These are phyloP conservation scores for Chlorociboria aeruginascens DNA, from an alignment of 495 filamentous ascomycete species.

Conservation along the genomic window DNA sequence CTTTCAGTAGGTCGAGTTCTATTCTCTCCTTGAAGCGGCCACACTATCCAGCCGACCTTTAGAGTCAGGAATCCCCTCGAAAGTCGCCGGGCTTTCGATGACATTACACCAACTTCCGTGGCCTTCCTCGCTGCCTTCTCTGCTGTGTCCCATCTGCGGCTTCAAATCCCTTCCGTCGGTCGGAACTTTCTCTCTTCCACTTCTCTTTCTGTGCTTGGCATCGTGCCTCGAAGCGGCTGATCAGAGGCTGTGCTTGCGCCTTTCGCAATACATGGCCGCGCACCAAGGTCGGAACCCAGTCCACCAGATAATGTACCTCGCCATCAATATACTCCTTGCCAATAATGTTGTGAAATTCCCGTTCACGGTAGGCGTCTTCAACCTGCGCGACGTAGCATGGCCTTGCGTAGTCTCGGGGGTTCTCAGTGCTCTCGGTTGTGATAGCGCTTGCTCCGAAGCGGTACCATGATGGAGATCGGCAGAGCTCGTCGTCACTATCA, in stretches of 20 bases:
- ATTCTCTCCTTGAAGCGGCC: too few relatives aligned
- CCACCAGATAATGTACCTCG: not conserved
- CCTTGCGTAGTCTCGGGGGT: too few relatives aligned
- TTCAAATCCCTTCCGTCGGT: not conserved
- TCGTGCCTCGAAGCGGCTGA: not conserved
- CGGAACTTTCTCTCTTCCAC: not conserved
- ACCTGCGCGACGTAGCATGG: not conserved
- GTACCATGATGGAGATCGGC: too few relatives aligned
- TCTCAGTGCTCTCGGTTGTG: too few relatives aligned
- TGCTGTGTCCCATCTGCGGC: not conserved
- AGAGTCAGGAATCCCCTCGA: too few relatives aligned
- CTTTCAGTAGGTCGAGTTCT: too few relatives aligned
- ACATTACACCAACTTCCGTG: not conserved
- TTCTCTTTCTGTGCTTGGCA: too few relatives aligned
- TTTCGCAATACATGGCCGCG: conserved; percentile 1
- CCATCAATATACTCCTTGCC: conserved; percentile 3
- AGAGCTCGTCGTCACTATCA: not conserved
- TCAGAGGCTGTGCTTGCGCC: not conserved
- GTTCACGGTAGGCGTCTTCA: not conserved
- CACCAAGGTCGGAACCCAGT: conserved; percentile 2
- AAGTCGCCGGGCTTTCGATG: conserved; percentile 6
- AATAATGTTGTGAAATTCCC: conserved; percentile 1
- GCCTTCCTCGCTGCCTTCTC: not conserved
- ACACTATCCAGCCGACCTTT: too few relatives aligned
- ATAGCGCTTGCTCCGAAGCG: too few relatives aligned